Base-by-base conservation (phyloP, 352 stramenopile genomes). In the Plasmopara halstedii region DNA sequence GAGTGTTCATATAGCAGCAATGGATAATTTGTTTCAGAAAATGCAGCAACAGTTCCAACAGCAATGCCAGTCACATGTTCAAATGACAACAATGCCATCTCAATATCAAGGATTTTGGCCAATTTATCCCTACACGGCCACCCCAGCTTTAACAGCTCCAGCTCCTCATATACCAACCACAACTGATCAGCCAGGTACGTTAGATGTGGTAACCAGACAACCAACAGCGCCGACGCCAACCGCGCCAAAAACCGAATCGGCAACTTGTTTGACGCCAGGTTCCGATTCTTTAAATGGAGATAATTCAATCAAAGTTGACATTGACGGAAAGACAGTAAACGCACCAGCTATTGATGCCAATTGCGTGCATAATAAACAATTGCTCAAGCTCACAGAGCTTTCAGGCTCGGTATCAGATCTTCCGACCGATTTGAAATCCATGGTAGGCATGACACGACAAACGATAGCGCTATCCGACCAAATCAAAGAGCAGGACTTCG, bases 31-130 rank as follows among this genome's bases (percentile, higher is more conserved):
- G 32, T 53, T 87, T 33, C 70, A 85, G 23, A 75, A 81, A 44
- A 73, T 87, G 67, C 66, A 83, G 49, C 42, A 79, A 10, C 74
- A 86, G 42, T 56, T 83, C n/a, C 72, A 86, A 31, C 35, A 62
- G 13, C 62, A 70, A 40, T 8, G 52, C 4, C 62, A 67, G 18
- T 52, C 58, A 14, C 56, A 67, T 14, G 43, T 42, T 47, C 54
- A 59, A 35, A 35, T 65, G 42, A 29, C 25, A 29, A 61, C 55
- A 36, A 35, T 37, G 4, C 37, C 46, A 36, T 62, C 50, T 15
- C 46, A 50, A 10, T 65, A 53, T 39, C 45, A 60, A 38, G 59
- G 55, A 31, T 61, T 46, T 42, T 68, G 59, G 59, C 51, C 56
- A 18, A 10, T 41, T 37, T 65, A 52, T 14, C 44, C 51, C n/a